Evolutionary conservation across 768 basidiomycete species (phyloP).

Genomic region (Mycena pura): DNA sequence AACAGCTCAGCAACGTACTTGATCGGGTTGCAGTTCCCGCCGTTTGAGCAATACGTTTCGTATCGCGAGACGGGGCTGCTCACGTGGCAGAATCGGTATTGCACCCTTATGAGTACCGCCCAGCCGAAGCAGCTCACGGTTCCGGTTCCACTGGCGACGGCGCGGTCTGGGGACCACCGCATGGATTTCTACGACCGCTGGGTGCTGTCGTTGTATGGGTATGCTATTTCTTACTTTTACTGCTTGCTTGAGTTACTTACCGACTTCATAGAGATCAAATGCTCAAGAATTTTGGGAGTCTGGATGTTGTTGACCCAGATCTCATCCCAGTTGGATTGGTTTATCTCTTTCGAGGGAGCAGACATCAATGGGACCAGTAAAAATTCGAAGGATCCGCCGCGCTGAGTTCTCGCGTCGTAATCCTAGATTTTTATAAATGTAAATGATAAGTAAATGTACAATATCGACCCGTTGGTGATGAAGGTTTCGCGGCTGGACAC

Average conservation of each 20-base stretch:
- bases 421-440: too few species aligned
- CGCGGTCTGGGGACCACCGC: too few species aligned
- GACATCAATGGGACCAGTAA: slow-evolving; percentile 24
- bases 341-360: slow-evolving; percentile 15
- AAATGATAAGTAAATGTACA: too few species aligned
- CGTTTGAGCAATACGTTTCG: slow-evolving; percentile 10
- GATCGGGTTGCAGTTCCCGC: slow-evolving; percentile 4
- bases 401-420: too few species aligned
- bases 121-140: not conserved
- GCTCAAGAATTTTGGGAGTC: slow-evolving; percentile 26
- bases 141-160: not conserved
- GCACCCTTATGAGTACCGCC: slow-evolving; percentile 5
- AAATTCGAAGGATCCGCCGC: too few species aligned
- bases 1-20: not conserved
- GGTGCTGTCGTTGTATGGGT: slow-evolving; percentile 26
- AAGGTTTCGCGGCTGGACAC: too few species aligned
- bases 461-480: too few species aligned
- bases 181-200: slow-evolving; percentile 25
- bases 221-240: not conserved
- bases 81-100: not conserved
- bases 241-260: not conserved
- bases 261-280: slow-evolving; percentile 22
- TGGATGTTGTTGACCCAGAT: slow-evolving; percentile 27
- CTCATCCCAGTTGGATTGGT: slow-evolving; percentile 33
- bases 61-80: too few species aligned